Evolutionary conservation across 495 filamentous ascomycete species (phyloP).

Genomic region (Aspergillus conjunctus): DNA sequence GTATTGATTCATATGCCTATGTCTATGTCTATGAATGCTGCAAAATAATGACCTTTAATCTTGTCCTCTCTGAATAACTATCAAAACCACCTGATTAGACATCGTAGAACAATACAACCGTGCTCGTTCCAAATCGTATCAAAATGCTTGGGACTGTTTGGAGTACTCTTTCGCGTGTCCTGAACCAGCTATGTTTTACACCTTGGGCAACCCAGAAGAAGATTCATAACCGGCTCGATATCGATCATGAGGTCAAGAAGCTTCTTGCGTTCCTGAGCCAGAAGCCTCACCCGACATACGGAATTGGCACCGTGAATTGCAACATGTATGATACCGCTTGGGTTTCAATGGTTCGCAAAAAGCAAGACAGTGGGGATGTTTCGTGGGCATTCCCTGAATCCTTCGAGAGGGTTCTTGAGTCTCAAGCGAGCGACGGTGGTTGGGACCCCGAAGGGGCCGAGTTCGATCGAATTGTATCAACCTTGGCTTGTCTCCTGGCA

Average conservation of each 20-base stretch:
- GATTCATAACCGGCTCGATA: not conserved
- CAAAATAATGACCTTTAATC: too few relatives aligned
- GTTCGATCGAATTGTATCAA: constrained; percentile 17
- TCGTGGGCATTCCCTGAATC: constrained; percentile 30
- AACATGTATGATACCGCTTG: constrained; percentile 52
- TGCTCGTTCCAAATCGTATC: not conserved
- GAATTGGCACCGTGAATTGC: constrained; percentile 31
- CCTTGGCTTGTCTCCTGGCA: constrained; percentile 28
- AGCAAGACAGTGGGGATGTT: constrained; percentile 10
- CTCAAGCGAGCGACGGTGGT: constrained; percentile 23
- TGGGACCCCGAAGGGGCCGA: constrained; percentile 23
- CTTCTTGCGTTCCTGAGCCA: not conserved
- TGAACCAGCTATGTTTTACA: not conserved
- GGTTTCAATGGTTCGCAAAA: constrained; percentile 45
- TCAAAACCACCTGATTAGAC: too few relatives aligned
- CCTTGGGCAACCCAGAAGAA: not conserved
- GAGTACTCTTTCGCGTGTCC: not conserved
- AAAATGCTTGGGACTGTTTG: not conserved
- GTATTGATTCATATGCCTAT: too few relatives aligned
- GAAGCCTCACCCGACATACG: not conserved
- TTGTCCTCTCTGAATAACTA: too few relatives aligned
- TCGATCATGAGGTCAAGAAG: not conserved
- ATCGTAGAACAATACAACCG: too few relatives aligned
- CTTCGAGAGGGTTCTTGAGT: constrained; percentile 25
- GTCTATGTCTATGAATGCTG: too few relatives aligned